Evolutionary conservation across 345 rosid genomes (phyloP).

Genomic region (Salix dunnii): DNA sequence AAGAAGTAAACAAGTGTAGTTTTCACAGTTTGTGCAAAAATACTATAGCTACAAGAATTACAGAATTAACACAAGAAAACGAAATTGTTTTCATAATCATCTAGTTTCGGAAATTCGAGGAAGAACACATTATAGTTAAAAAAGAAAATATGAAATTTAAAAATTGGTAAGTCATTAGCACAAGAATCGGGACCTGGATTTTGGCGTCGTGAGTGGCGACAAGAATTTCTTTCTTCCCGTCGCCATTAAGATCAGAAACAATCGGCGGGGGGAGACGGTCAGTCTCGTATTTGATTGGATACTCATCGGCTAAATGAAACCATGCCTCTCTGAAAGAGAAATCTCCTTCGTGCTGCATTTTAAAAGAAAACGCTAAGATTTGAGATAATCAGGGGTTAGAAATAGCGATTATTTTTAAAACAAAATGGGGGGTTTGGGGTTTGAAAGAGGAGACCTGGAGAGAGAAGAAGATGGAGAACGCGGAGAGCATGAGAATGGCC

Average conservation of each 20-base stretch:
- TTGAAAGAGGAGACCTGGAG: slow-evolving; percentile 58
- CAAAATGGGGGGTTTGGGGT: not conserved
- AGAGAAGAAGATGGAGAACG: slow-evolving; percentile 97
- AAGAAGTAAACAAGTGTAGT: not conserved
- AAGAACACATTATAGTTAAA: not conserved
- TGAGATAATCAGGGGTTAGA: not conserved
- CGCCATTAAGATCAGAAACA: slow-evolving; percentile 91
- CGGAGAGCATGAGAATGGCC: slow-evolving; percentile 90
- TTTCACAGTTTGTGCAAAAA: not conserved
- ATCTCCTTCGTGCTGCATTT: slow-evolving; percentile 84
- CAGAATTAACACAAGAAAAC: not conserved
- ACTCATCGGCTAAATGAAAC: slow-evolving; percentile 78
- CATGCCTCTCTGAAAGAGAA: slow-evolving; percentile 95
- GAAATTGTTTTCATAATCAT: not conserved
- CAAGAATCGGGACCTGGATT: slow-evolving; percentile 55
- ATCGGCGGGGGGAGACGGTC: slow-evolving; percentile 93
- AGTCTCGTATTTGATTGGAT: slow-evolving; percentile 77
- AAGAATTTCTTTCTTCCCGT: slow-evolving; percentile 83
- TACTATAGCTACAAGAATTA: not conserved
- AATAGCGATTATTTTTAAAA: not conserved
- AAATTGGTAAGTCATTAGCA: too few relatives aligned
- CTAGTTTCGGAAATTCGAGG: not conserved
- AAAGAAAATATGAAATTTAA: not conserved
- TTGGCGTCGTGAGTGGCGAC: slow-evolving; percentile 92
- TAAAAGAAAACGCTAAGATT: not conserved